Conservation (phyloP, 805 yeast genomes). For the Torulaspora delbrueckii region DNA sequence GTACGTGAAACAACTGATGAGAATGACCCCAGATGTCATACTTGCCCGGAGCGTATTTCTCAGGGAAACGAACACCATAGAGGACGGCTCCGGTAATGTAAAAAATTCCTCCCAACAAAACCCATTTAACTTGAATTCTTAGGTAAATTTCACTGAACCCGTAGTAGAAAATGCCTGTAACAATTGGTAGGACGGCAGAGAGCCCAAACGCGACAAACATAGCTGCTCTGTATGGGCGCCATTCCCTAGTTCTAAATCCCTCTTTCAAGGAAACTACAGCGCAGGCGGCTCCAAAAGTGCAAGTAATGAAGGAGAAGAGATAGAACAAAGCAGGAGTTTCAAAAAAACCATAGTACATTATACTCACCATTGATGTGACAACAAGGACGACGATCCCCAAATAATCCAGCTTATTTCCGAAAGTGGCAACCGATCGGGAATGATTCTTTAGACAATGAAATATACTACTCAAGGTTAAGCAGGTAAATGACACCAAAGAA, state of each 20-base stretch:
- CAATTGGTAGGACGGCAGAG: conserved; percentile 67
- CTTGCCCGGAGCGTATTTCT: conserved; percentile 54
- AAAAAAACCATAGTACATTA: conserved; percentile 45
- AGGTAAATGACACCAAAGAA: conserved; percentile 53
- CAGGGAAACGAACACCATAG: conserved; percentile 79
- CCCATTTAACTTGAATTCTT: conserved; percentile 57
- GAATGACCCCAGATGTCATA: conserved; percentile 75
- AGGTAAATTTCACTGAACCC: conserved; percentile 47
- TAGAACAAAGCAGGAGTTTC: conserved; percentile 39
- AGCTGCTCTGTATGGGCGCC: conserved; percentile 71
- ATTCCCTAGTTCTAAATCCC: conserved; percentile 60
- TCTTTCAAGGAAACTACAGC: conserved; percentile 58
- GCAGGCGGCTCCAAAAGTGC: conserved; percentile 56
- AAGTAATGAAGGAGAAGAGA: conserved; percentile 43
- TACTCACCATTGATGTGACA: conserved; percentile 54
- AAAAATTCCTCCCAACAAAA: conserved; percentile 63
- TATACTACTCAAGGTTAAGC: conserved; percentile 58
- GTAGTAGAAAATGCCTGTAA: conserved; percentile 44
- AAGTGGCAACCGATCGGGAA: conserved; percentile 46
- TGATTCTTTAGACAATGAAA: conserved; percentile 67
- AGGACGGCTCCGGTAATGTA: conserved; percentile 76
- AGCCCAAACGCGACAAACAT: conserved; percentile 80
- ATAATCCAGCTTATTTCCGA: conserved; percentile 71
- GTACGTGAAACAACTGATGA: conserved; percentile 76
- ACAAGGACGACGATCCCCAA: conserved; percentile 68